Percentiles rank a stretch among this genome's conserved stretches.
phyloP scores from a whole-genome alignment of 1,284 basidiomycete species.

The Rhodotorula sp. region DNA sequence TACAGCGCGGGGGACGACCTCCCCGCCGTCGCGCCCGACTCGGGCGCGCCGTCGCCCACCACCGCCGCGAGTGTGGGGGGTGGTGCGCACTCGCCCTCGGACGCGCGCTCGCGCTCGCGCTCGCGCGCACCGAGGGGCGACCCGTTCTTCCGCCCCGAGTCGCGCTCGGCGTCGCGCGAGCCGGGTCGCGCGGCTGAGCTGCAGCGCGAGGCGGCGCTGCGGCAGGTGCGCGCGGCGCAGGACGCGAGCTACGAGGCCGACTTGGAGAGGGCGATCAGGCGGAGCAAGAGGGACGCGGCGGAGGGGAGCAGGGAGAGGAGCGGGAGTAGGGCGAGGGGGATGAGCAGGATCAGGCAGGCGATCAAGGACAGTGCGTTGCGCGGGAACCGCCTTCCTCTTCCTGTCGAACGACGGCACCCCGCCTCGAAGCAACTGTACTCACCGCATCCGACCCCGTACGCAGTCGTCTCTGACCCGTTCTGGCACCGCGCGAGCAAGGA shows the following conservation, averaged over 20 bases:
- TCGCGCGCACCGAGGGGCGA: neutral
- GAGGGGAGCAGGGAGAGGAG: neutral
- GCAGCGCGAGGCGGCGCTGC: constrained; percentile 2
- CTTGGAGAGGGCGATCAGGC: constrained; percentile 15
- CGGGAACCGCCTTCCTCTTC: too few relatives aligned
- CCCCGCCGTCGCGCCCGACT: neutral
- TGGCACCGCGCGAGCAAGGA: constrained; percentile 23
- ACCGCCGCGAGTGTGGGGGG: too few relatives aligned
- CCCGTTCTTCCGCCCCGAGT: constrained; percentile 16
- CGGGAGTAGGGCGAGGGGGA: neutral
- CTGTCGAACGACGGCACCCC: too few relatives aligned
- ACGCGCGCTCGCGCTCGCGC: neutral
- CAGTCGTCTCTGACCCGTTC: constrained; percentile 33
- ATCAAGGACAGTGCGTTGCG: constrained; percentile 15
- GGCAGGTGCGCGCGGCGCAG: constrained; percentile 18
- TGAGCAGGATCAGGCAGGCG: constrained; percentile 8
- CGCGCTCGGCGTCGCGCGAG: neutral
- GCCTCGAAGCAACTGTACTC: neutral
- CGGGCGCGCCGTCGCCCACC: neutral
- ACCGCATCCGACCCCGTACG: too few relatives aligned
- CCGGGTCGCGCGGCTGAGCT: neutral
- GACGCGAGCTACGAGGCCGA: constrained; percentile 21
- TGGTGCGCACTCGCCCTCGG: neutral
- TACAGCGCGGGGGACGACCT: constrained; percentile 1
- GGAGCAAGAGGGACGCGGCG: constrained; percentile 7